Conservation (phyloP, 306 rosid species). For the Fragaria ananassa region DNA sequence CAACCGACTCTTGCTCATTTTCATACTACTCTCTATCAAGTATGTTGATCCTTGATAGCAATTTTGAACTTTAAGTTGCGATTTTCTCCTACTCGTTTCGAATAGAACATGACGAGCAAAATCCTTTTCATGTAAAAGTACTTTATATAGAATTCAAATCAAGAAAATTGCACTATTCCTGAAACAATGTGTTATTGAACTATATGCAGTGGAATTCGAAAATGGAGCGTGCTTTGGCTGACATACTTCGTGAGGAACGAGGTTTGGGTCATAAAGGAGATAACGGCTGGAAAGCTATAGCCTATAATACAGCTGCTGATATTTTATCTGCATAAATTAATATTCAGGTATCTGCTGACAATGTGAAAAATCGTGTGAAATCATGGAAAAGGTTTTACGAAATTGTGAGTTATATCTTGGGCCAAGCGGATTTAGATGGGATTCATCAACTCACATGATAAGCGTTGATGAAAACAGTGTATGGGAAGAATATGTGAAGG, state of each 20-base stretch:
- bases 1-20: too few species aligned
- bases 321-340: not conserved
- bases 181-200: not conserved
- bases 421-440: not conserved
- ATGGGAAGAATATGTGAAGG: not conserved
- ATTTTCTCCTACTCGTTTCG: too few species aligned
- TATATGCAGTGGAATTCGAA: not conserved
- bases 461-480: not conserved
- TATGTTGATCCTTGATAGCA: too few species aligned
- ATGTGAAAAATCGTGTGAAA: not conserved
- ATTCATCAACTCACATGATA: not conserved
- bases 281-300: not conserved
- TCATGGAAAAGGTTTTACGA: not conserved
- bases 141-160: too few species aligned
- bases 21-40: too few species aligned
- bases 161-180: too few species aligned
- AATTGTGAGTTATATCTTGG: not conserved
- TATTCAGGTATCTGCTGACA: not conserved
- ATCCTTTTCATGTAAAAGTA: too few species aligned
- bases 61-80: too few species aligned
- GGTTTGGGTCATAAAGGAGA: not conserved
- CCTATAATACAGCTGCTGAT: not conserved
- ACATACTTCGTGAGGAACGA: not conserved
- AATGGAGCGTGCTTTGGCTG: not conserved
- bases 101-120: too few species aligned